Evolutionary conservation across 805 yeast species (phyloP), one percentile per base, ranked within the genome.

Genomic region (Metschnikowia santaceciliae): DNA sequence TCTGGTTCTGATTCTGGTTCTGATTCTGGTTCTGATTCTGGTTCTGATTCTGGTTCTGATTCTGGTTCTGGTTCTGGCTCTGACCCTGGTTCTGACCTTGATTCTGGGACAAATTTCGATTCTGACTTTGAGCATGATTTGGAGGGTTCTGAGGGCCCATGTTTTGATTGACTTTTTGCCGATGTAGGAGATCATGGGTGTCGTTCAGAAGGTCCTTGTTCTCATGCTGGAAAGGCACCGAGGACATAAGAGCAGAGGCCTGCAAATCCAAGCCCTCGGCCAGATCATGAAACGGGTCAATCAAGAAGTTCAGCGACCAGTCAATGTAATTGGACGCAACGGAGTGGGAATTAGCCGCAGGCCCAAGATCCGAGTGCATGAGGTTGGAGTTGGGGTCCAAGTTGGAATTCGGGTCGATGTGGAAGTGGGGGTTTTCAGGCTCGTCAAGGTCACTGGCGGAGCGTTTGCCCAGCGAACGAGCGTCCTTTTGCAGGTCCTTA

Each of bases 281-380:
- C 48, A 69, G 56, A 14, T 70, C 72, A 40, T 59, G 54, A 41
- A 51, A 53, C 6, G 67, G 60, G 30, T 70, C 75, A 63, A 71
- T 64, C 32, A 72, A 49, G 32, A 70, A 51, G 37, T 62, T 61
- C 26, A 66, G 59, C 3, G 71, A 66, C 77, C 77, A 72, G 56
- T 62, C 60, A 30, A 56, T 35, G 46, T 56, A 57, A 20, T 46
- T 49, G 42, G 48, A 22, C 6, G 47, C 41, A 2, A 26, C 41
- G 17, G 22, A 8, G 10, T 19, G 38, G 8, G 47, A 11, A 20
- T 30, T 33, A 15, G 40, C 30, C 8, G 30, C 41, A 4, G 41
- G 23, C 13, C 37, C 38, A 13, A 44, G 23, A 7, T 44, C 47
- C 6, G 47, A 11, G 11, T 44, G 39, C 40, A 44, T 44, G 19